Evolutionary conservation across 352 stramenopile species (phyloP).

Genomic region (Globisporangium solare): DNA sequence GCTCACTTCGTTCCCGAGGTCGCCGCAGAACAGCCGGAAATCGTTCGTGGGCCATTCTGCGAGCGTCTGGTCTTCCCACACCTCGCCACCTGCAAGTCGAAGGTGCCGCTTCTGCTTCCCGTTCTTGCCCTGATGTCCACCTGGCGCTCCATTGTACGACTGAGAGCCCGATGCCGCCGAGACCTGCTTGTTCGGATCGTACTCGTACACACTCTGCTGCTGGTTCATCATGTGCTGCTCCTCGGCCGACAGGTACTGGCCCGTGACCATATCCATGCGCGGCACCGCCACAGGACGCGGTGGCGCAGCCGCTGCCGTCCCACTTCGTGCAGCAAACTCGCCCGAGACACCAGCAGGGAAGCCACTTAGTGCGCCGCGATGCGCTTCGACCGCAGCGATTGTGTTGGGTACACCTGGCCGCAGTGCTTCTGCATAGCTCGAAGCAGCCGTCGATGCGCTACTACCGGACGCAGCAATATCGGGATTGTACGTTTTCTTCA

Average conservation of each 20-base stretch:
- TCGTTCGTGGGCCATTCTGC: constrained; percentile 95
- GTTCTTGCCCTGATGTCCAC: not conserved
- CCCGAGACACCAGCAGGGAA: constrained; percentile 53
- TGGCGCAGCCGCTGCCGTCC: not conserved
- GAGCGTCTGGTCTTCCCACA: constrained; percentile 92
- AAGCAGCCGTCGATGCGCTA: not conserved
- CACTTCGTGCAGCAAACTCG: constrained; percentile 29
- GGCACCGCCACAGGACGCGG: constrained; percentile 23
- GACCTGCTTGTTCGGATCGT: constrained; percentile 55
- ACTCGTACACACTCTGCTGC: constrained; percentile 84
- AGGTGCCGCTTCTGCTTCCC: constrained; percentile 49
- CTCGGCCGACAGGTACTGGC: constrained; percentile 49
- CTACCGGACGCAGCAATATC: not conserved
- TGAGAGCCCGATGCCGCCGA: not conserved
- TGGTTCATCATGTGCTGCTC: constrained; percentile 80
- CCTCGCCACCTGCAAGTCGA: constrained; percentile 73
- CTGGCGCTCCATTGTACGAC: not conserved
- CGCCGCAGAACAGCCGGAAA: constrained; percentile 95
- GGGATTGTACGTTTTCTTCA: constrained; percentile 19
- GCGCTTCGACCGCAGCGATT: constrained; percentile 38
- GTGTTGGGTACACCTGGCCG: constrained; percentile 35
- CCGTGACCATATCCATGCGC: constrained; percentile 67
- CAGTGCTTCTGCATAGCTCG: not conserved
- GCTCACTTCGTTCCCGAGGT: constrained; percentile 92
- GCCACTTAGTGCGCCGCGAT: constrained; percentile 61